phyloP scores from a whole-genome alignment of 2,329 filamentous ascomycete species.

The Lasiodiplodia theobromae region DNA sequence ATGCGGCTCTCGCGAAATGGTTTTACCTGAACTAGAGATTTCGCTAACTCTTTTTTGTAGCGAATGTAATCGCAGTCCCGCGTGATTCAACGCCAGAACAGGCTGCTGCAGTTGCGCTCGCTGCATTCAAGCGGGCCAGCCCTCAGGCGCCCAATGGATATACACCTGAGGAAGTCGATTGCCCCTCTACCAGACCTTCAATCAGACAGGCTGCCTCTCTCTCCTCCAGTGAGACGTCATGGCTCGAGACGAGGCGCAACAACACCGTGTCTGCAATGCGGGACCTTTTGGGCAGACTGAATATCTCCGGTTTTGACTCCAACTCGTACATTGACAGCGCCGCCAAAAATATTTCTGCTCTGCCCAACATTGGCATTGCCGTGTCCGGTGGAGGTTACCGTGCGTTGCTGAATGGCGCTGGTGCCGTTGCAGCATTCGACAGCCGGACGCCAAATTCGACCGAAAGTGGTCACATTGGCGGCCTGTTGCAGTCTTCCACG shows the following conservation, averaged over 20 bases:
- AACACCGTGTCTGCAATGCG: constrained; percentile 79
- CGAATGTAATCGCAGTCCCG: constrained; percentile 14
- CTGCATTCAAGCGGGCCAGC: constrained; percentile 49
- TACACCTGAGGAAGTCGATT: constrained; percentile 70
- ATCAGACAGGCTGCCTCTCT: constrained; percentile 70
- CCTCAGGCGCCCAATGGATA: constrained; percentile 73
- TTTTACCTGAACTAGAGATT: no score
- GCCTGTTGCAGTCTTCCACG: constrained; percentile 79
- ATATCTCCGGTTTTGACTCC: constrained; percentile 82
- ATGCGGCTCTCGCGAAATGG: no score
- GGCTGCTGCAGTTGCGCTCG: constrained; percentile 28
- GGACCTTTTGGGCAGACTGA: constrained; percentile 73
- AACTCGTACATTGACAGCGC: constrained; percentile 71
- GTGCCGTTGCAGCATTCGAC: constrained; percentile 81
- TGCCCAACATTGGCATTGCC: constrained; percentile 77
- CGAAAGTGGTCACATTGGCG: constrained; percentile 73
- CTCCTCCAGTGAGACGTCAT: constrained; percentile 73
- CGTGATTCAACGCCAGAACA: constrained; percentile 22
- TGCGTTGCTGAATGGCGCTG: constrained; percentile 84
- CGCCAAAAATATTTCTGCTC: constrained; percentile 60
- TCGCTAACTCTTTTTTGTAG: neutral
- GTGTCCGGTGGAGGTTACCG: constrained; percentile 86
- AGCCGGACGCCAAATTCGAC: constrained; percentile 70
- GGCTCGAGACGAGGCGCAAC: constrained; percentile 74
- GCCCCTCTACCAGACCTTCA: constrained; percentile 72